phyloP scores from a whole-genome alignment of 1,284 basidiomycete species.

The Omphalotus olearius region DNA sequence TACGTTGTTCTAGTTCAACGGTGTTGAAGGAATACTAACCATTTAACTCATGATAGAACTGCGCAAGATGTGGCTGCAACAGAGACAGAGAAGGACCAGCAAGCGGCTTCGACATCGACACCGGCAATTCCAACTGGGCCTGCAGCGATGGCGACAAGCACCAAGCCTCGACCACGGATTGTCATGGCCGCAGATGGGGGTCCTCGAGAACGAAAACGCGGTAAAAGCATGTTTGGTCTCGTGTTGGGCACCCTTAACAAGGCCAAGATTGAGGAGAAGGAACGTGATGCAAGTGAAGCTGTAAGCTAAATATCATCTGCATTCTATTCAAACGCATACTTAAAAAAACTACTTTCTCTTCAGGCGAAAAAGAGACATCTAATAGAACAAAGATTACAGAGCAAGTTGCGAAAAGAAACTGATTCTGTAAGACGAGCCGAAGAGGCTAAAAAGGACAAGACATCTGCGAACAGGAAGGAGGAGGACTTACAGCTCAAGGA shows the following conservation, averaged over 20 bases:
- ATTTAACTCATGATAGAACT: no score
- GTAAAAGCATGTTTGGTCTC: slow-evolving; percentile 80
- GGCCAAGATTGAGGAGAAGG: slow-evolving; percentile 78
- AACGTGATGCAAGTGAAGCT: slow-evolving; percentile 74
- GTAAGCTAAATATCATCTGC: slow-evolving; percentile 37
- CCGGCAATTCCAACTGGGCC: no score
- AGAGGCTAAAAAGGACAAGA: slow-evolving; percentile 79
- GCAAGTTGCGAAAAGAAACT: slow-evolving; percentile 76
- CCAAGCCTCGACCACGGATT: no score
- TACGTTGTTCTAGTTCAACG: slow-evolving; percentile 23
- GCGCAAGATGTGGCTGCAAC: no score
- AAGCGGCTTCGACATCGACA: no score
- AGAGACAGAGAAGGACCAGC: no score
- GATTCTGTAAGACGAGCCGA: slow-evolving; percentile 76
- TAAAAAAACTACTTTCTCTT: background rate
- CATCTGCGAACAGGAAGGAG: slow-evolving; percentile 66
- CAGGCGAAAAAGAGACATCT: slow-evolving; percentile 77
- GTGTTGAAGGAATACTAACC: no score
- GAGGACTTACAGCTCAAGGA: slow-evolving; percentile 76
- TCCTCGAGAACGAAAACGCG: slow-evolving; percentile 27
- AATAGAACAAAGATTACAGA: slow-evolving; percentile 76
- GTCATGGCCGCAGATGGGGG: no score
- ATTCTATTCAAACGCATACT: background rate
- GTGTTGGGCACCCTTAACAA: slow-evolving; percentile 76
- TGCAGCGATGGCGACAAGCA: no score